Conservation (phyloP, 768 basidiomycete genomes). For the Boletus rubescentipes region DNA sequence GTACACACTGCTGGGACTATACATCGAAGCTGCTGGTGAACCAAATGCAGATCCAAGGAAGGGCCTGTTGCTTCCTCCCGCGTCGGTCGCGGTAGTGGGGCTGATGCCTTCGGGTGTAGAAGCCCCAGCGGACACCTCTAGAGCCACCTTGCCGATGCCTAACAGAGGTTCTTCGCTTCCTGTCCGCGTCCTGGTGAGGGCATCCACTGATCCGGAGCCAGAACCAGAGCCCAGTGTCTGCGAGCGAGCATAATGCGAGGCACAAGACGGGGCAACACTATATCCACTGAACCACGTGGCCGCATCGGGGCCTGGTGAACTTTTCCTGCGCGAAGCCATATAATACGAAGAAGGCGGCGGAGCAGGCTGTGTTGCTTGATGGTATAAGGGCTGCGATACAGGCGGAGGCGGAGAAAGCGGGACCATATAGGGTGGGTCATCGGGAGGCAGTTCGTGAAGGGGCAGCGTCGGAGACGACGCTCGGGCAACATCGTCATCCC, state of each 20-base stretch:
- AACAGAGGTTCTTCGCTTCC: constrained; percentile 33
- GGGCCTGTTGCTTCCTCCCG: constrained; percentile 7
- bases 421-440: constrained; percentile 16
- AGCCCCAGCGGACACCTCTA: constrained; percentile 6
- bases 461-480: constrained; percentile 29
- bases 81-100: constrained; percentile 3
- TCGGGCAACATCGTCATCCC: constrained; percentile 9
- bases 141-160: constrained; percentile 11
- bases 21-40: constrained; percentile 22
- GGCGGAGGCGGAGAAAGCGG: constrained; percentile 29
- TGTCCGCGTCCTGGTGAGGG: constrained; percentile 27
- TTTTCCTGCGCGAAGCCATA: constrained; percentile 13
- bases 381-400: neutral
- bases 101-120: constrained; percentile 10
- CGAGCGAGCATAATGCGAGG: constrained; percentile 29
- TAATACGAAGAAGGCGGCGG: constrained; percentile 31
- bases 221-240: constrained; percentile 31
- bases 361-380: constrained; percentile 7
- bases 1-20: constrained; percentile 15
- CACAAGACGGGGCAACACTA: constrained; percentile 24
- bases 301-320: constrained; percentile 31
- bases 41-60: constrained; percentile 33
- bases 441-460: constrained; percentile 8
- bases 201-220: constrained; percentile 26
- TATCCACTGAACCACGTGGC: constrained; percentile 27